Evolutionary conservation across 2,329 filamentous ascomycete genomes (phyloP).

Genomic region (Fusarium graminum): DNA sequence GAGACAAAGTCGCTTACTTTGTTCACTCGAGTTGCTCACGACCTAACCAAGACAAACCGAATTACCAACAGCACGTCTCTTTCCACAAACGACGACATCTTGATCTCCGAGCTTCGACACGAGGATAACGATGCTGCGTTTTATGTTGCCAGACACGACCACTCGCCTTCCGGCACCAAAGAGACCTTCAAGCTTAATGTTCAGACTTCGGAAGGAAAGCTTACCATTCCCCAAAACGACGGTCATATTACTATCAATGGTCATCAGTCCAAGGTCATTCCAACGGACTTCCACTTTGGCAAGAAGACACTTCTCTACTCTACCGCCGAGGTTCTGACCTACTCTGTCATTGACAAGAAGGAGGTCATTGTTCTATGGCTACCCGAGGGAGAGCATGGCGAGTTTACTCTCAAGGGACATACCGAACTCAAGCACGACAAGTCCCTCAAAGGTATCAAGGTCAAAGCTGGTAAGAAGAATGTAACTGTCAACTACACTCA

Average conservation of each 20-base stretch:
- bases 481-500: conserved; percentile 64
- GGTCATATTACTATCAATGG: conserved; percentile 67
- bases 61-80: conserved; percentile 50
- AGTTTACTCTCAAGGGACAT: conserved; percentile 62
- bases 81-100: conserved; percentile 64
- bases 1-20: conserved; percentile 73
- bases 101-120: conserved; percentile 69
- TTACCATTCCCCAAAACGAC: conserved; percentile 66
- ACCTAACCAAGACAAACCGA: conserved; percentile 68
- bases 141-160: conserved; percentile 68
- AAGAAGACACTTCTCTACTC: conserved; percentile 65
- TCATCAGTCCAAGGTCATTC: conserved; percentile 72
- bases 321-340: conserved; percentile 67
- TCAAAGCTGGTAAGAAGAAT: conserved; percentile 56
- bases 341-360: conserved; percentile 61
- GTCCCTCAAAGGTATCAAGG: conserved; percentile 55
- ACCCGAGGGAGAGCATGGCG: conserved; percentile 65
- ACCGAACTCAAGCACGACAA: conserved; percentile 40
- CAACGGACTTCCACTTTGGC: conserved; percentile 70
- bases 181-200: conserved; percentile 68
- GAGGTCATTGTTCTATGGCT: conserved; percentile 66
- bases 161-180: conserved; percentile 63
- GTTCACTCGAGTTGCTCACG: conserved; percentile 65
- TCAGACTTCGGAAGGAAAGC: conserved; percentile 66
- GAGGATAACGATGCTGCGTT: conserved; percentile 68